Evolutionary conservation across 164 flowering plant genomes (phyloP).

Genomic region (Tetrastigma voinierianum): DNA sequence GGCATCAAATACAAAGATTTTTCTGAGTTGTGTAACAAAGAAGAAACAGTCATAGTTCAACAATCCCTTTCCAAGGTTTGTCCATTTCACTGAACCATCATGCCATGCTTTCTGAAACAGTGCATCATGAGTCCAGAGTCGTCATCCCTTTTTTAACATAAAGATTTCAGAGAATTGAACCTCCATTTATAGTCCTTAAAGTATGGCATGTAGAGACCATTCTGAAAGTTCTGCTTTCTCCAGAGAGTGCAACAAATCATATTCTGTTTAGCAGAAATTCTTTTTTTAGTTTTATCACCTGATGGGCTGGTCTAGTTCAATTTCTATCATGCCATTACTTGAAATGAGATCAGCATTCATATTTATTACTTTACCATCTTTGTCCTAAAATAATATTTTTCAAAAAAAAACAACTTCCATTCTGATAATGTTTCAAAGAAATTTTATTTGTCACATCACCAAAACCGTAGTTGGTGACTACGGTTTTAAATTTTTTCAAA

Average conservation of each 20-base stretch:
- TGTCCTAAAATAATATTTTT: too few relatives aligned
- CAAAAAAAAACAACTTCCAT: too few relatives aligned
- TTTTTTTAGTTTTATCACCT: neutral
- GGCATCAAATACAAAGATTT: slow-evolving; percentile 53
- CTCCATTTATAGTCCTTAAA: neutral
- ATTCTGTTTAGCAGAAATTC: neutral
- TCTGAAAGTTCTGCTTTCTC: too few relatives aligned
- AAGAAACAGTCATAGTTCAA: slow-evolving; percentile 63
- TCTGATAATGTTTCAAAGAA: too few relatives aligned
- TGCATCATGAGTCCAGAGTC: neutral
- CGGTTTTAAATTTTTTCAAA: too few relatives aligned
- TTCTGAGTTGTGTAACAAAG: slow-evolving; percentile 62
- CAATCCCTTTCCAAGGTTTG: slow-evolving; percentile 76
- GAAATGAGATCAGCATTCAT: too few relatives aligned
- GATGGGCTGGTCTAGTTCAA: neutral
- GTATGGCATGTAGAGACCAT: neutral
- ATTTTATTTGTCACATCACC: too few relatives aligned
- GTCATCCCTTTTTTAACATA: neutral
- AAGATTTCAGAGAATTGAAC: neutral
- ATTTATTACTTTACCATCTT: too few relatives aligned
- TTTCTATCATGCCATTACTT: too few relatives aligned
- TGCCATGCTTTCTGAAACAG: neutral
- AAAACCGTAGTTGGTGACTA: too few relatives aligned
- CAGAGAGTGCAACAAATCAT: neutral
- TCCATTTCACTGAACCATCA: slow-evolving; percentile 2